Base-by-base conservation (phyloP, 495 filamentous ascomycete genomes). In the Cudoniella acicularis region DNA sequence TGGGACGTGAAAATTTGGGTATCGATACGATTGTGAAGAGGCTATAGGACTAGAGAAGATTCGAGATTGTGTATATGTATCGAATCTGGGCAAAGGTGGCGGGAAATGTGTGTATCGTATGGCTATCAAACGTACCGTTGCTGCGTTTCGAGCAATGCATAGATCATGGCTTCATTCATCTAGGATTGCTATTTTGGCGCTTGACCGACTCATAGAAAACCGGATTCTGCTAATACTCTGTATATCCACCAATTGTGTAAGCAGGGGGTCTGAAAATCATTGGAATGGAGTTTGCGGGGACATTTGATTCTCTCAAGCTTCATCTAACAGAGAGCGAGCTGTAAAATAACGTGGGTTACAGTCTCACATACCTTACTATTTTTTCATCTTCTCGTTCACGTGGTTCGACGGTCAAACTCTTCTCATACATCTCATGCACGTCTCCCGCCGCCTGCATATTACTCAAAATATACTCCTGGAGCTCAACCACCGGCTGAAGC, bases 341-440 rank as follows among this genome's bases (percentile, higher is more conserved):
- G 50, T 62, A 62, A 18, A 21, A n/a, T 17, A 46, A 54, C 23
- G 49, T 46, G 17, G 50, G 54, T 8, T 56, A n/a, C 55, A 63
- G 51, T 59, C 41, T 66, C 30, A 78, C 77, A 49, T 78, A 83
- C 80, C 80, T 80, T 49, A 83, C 80, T 54, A 83, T 83, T 69
- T 83, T 83, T 62, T 98, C 94, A 71, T 98, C 94, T 73, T 98
- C 94, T 63, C 94, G 81, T 74, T 98, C 94, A 64, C 95, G 80
- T 47, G 95, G 94, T 72, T 98, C 94, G 52, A 98, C 87, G 61
- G 83, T 79, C 77, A 98, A 78, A 70, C 90, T 96, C 75, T 88
- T 88, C 68, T 98, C 91, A 74, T 97, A 98, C 95, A 98, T 97
- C 78, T 98, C 92, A 72, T 97, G 92, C 59, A 98, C 93, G 69